Evolutionary conservation across 1,139 yeast species (phyloP).

Genomic region (Wickerhamomyces sp.): DNA sequence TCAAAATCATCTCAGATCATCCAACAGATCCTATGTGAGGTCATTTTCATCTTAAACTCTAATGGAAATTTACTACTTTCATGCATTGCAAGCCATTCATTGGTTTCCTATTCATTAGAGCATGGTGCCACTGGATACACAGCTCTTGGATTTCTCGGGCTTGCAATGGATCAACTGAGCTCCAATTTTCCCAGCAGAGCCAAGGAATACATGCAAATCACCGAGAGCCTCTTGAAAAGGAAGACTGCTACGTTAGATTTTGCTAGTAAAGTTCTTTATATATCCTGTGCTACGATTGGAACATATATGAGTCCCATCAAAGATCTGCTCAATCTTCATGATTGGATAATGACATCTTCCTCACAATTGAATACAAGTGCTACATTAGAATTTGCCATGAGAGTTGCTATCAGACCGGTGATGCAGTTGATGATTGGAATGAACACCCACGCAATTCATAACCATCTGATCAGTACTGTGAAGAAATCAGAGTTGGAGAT

Average conservation of each 20-base stretch:
- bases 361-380: constrained; percentile 10
- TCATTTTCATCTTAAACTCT: constrained; percentile 31
- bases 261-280: constrained; percentile 39
- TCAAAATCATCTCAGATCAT: constrained; percentile 31
- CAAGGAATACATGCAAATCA: constrained; percentile 36
- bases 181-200: constrained; percentile 31
- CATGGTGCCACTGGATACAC: constrained; percentile 31
- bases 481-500: constrained; percentile 24
- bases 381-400: constrained; percentile 13
- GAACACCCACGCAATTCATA: constrained; percentile 24
- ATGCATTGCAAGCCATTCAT: constrained; percentile 25
- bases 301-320: constrained; percentile 39
- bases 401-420: constrained; percentile 23
- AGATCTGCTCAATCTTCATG: constrained; percentile 30
- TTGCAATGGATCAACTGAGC: constrained; percentile 27
- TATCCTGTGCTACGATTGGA: constrained; percentile 41
- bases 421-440: constrained; percentile 27
- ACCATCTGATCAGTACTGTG: constrained; percentile 19
- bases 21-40: constrained; percentile 40
- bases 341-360: constrained; percentile 8
- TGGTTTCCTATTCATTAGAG: constrained; percentile 27
- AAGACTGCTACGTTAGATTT: constrained; percentile 34
- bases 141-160: constrained; percentile 28
- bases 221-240: constrained; percentile 36
- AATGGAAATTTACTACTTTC: constrained; percentile 21